Conservation (phyloP, 345 rosid species). For the Eucalyptus camaldulensis region DNA sequence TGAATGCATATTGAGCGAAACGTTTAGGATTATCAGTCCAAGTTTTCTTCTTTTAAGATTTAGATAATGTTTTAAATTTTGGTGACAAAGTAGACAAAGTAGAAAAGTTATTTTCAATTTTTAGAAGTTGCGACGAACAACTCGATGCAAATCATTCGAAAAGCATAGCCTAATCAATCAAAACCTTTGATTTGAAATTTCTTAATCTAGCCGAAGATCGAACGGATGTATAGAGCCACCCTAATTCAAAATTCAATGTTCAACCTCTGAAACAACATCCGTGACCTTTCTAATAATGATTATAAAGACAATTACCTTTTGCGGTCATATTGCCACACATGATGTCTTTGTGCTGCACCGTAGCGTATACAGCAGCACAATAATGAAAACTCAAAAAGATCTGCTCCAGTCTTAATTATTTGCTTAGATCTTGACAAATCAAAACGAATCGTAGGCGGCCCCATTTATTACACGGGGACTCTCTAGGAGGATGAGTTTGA, state of each 20-base stretch:
- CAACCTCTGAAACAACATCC: neutral
- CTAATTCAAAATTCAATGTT: neutral
- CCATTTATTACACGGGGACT: neutral
- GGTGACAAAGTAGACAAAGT: neutral
- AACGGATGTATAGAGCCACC: neutral
- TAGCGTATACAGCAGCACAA: neutral
- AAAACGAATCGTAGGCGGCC: neutral
- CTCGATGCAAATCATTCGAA: neutral
- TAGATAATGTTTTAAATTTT: neutral
- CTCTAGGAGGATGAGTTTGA: neutral
- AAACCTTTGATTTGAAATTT: neutral
- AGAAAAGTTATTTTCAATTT: neutral
- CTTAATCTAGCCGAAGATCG: neutral
- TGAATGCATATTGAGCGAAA: neutral
- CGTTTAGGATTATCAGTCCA: neutral
- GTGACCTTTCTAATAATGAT: neutral
- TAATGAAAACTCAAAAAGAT: neutral
- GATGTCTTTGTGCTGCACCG: neutral
- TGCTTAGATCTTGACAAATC: neutral
- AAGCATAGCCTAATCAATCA: neutral
- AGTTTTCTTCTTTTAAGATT: neutral
- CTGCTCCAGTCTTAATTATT: neutral
- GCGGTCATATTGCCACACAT: neutral
- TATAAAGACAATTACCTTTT: neutral
- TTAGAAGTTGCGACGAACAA: neutral